A percentile compares a stretch with the other conserved stretches of the same genome.
These are phyloP conservation scores for Pelargonium australe DNA, from an alignment of 441 rosid species.

Conservation along the genomic window DNA sequence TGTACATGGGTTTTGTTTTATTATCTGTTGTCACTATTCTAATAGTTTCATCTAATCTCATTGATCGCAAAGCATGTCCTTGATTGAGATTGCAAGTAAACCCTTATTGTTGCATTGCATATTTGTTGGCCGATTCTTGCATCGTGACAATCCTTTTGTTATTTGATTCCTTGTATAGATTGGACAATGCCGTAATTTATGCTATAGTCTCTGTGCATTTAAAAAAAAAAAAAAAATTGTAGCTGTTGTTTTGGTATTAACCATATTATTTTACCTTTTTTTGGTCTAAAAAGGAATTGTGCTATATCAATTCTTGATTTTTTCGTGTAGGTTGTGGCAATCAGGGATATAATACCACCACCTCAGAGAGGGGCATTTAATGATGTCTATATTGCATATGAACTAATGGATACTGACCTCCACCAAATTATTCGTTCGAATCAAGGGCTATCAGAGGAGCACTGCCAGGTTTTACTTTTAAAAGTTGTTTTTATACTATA, in stretches of 20 bases:
- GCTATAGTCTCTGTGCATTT: background rate
- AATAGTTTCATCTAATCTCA: too few species aligned
- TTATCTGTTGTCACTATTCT: too few species aligned
- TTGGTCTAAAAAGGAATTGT: background rate
- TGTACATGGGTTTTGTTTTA: too few species aligned
- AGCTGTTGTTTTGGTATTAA: background rate
- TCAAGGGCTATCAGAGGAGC: slow-evolving; percentile 86
- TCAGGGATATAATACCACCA: slow-evolving; percentile 96
- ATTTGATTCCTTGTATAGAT: background rate
- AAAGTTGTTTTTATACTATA: too few species aligned
- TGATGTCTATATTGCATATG: slow-evolving; percentile 80
- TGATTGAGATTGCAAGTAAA: background rate
- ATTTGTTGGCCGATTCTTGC: background rate
- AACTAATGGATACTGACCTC: slow-evolving; percentile 94
- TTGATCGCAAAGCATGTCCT: too few species aligned
- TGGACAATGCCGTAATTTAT: background rate
- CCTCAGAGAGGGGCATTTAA: slow-evolving; percentile 67
- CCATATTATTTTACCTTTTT: background rate
- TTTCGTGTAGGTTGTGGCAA: slow-evolving; percentile 39
- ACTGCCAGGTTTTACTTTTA: slow-evolving; percentile 46
- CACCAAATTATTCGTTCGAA: slow-evolving; percentile 92
- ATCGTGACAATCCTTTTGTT: background rate
- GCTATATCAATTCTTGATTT: background rate
- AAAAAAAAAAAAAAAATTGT: too few species aligned
- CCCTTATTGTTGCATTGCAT: background rate